Conservation (phyloP, 139 green algal species). For the Parachlorella kessleri region DNA sequence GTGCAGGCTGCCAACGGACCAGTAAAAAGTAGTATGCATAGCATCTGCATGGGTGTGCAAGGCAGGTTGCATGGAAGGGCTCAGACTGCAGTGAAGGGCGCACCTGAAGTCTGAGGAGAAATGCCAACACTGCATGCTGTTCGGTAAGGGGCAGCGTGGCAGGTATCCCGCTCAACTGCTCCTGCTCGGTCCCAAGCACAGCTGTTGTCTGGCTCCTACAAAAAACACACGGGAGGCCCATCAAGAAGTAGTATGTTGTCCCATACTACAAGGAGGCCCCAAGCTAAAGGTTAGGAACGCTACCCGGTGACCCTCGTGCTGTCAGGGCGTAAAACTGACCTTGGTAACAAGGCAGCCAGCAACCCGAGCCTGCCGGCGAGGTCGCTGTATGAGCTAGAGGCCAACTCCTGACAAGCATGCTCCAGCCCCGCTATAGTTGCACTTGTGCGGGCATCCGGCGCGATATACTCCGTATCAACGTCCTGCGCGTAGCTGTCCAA, state of each 20-base stretch:
- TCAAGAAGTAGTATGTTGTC: too few species aligned
- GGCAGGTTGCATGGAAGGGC: neutral
- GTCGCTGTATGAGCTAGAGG: neutral
- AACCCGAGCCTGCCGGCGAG: neutral
- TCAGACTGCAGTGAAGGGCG: too few species aligned
- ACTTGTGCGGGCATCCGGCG: neutral
- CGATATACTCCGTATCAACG: neutral
- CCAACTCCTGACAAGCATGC: neutral
- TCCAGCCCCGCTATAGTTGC: neutral
- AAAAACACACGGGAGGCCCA: neutral
- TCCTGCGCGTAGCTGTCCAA: neutral
- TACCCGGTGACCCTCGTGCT: too few species aligned
- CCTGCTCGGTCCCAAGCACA: neutral
- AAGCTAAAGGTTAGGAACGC: too few species aligned
- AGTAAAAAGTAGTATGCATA: neutral
- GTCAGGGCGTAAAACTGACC: neutral
- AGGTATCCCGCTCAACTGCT: neutral
- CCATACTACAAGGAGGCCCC: neutral
- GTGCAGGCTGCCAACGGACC: too few species aligned
- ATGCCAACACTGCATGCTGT: neutral
- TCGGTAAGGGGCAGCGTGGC: constrained; percentile 1
- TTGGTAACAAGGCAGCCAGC: neutral
- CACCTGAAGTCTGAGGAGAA: too few species aligned
- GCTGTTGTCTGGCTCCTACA: neutral
- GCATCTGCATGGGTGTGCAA: neutral